A percentile compares a stretch with the other conserved stretches of the same genome.
Evolutionary conservation across 1,284 basidiomycete genomes (phyloP).

Genomic region (Cutaneotrichosporon arboriforme): DNA sequence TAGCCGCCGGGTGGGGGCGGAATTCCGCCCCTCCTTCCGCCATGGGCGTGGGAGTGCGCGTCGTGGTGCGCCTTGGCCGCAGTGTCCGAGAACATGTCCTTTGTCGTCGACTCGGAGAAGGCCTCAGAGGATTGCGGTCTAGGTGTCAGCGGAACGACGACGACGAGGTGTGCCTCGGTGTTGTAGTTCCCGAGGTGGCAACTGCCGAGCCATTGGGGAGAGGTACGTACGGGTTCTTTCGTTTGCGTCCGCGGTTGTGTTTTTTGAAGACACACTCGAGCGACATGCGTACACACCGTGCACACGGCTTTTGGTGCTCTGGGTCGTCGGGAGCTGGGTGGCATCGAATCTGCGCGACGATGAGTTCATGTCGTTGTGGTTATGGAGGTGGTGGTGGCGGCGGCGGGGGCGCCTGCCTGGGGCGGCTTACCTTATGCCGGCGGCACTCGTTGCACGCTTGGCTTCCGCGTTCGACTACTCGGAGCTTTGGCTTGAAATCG

Average conservation of each 20-base stretch:
- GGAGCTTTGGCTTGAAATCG: conserved; percentile 21
- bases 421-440: conserved; percentile 25
- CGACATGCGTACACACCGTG: conserved; percentile 28
- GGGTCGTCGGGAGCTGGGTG: conserved; percentile 31
- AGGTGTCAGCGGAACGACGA: conserved; percentile 1
- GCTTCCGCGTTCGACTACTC: conserved; percentile 28
- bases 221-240: conserved; percentile 27
- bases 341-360: conserved; percentile 28
- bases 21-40: neutral
- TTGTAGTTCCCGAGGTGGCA: no score
- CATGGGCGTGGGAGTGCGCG: neutral
- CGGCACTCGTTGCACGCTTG: conserved; percentile 35
- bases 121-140: neutral
- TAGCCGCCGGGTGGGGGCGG: conserved; percentile 4
- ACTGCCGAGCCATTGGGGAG: neutral
- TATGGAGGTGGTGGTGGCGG: neutral
- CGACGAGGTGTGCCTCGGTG: no score
- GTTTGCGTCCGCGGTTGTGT: conserved; percentile 32
- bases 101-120: no score
- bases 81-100: neutral
- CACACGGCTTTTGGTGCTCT: conserved; percentile 28
- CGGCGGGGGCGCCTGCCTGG: neutral
- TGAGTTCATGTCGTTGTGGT: neutral
- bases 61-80: conserved; percentile 3
- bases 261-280: conserved; percentile 32